phyloP scores from a whole-genome alignment of 1,284 basidiomycete genomes.

The Prillingera fragicola region DNA sequence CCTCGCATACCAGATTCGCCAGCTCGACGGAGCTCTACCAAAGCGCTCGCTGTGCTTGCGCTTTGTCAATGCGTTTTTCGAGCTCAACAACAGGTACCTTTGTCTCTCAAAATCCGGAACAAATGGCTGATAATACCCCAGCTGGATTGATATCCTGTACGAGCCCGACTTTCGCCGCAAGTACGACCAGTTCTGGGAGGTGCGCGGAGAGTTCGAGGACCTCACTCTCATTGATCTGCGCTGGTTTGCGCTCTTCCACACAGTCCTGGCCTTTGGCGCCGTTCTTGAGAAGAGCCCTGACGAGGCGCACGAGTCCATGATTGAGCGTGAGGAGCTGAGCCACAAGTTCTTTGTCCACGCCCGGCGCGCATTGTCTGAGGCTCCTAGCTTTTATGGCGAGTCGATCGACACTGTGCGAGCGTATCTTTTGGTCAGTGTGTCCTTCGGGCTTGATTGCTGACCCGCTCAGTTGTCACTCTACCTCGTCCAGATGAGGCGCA shows the following conservation, averaged over 20 bases:
- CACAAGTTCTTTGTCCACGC: constrained; percentile 22
- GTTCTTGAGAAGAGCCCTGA: constrained; percentile 21
- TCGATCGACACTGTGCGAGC: constrained; percentile 32
- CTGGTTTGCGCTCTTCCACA: constrained; percentile 30
- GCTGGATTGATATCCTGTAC: constrained; percentile 31
- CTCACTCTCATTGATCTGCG: constrained; percentile 28
- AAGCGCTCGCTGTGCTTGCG: constrained; percentile 20
- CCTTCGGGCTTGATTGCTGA: not conserved
- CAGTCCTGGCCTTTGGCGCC: constrained; percentile 30
- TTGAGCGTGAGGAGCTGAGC: constrained; percentile 22
- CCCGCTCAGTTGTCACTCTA: constrained; percentile 27
- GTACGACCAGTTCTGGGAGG: constrained; percentile 25
- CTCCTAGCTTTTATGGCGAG: constrained; percentile 28
- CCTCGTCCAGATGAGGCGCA: constrained; percentile 24
- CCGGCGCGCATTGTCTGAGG: constrained; percentile 23
- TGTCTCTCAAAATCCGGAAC: no score
- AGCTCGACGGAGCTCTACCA: constrained; percentile 23
- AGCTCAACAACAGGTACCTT: constrained; percentile 28
- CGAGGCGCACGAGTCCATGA: constrained; percentile 5
- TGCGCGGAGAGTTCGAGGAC: constrained; percentile 22
- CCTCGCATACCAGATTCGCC: constrained; percentile 20
- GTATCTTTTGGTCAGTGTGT: constrained; percentile 18
- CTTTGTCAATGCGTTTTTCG: constrained; percentile 24
- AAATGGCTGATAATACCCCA: constrained; percentile 6
- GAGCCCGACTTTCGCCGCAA: constrained; percentile 26